Conservation (phyloP, 805 yeast genomes). For the Lachancea sp. region DNA sequence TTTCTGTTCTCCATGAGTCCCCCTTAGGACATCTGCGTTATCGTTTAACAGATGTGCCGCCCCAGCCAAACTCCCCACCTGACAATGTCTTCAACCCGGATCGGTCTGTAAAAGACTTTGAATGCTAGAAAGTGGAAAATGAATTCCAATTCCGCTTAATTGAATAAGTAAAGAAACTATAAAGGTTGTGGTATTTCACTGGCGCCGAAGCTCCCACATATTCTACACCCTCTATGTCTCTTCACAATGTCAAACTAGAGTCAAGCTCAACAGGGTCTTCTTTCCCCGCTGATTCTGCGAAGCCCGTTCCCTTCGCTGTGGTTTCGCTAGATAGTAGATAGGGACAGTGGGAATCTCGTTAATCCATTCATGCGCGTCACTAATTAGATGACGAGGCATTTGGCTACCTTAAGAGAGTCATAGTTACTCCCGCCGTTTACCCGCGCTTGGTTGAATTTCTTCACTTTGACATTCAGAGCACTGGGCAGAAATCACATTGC, state of each 20-base stretch:
- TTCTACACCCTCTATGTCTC: slow-evolving; percentile 34
- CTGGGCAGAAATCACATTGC: slow-evolving; percentile 42
- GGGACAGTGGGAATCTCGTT: slow-evolving; percentile 9
- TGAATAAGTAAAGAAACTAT: slow-evolving; percentile 34
- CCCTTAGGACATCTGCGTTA: slow-evolving; percentile 42
- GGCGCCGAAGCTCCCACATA: slow-evolving; percentile 43
- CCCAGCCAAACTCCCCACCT: slow-evolving; percentile 43
- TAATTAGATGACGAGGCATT: slow-evolving; percentile 33
- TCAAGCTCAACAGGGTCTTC: slow-evolving; percentile 35
- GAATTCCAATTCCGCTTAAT: slow-evolving; percentile 36
- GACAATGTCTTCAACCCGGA: slow-evolving; percentile 37
- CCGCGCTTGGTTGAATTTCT: slow-evolving; percentile 41
- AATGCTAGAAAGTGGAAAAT: slow-evolving; percentile 34
- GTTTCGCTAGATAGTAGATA: slow-evolving; percentile 8
- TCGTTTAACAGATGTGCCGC: slow-evolving; percentile 44
- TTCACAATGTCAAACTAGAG: slow-evolving; percentile 41
- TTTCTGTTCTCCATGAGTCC: slow-evolving; percentile 44
- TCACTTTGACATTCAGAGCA: slow-evolving; percentile 37
- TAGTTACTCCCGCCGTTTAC: slow-evolving; percentile 44
- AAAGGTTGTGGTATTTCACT: slow-evolving; percentile 40
- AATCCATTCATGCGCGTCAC: slow-evolving; percentile 10
- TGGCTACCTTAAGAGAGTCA: slow-evolving; percentile 41
- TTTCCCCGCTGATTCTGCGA: slow-evolving; percentile 33
- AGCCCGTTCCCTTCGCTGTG: slow-evolving; percentile 9
- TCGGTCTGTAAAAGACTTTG: slow-evolving; percentile 28